phyloP scores from a whole-genome alignment of 2,329 filamentous ascomycete species.

The Hypoxylon sp. region DNA sequence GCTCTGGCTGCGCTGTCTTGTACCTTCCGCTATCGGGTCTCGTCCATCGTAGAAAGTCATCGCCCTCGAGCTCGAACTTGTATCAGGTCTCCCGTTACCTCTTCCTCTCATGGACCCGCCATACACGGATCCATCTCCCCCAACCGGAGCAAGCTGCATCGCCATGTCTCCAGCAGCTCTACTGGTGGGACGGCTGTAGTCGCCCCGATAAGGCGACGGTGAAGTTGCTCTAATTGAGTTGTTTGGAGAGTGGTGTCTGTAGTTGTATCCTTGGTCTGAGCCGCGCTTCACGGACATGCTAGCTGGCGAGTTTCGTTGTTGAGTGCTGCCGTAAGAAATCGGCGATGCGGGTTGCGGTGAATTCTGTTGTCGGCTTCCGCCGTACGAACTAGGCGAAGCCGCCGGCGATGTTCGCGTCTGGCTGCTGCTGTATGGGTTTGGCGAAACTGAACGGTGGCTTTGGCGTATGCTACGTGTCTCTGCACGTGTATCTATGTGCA shows the following conservation, averaged over 20 bases:
- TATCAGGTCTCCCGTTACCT: slow-evolving; percentile 63
- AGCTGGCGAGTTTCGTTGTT: slow-evolving; percentile 56
- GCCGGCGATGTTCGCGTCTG: slow-evolving; percentile 55
- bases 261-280: slow-evolving; percentile 65
- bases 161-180: slow-evolving; percentile 71
- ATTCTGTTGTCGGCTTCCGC: slow-evolving; percentile 25
- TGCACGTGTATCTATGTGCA: slow-evolving; percentile 60
- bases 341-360: slow-evolving; percentile 45
- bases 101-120: slow-evolving; percentile 62
- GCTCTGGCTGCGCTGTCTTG: slow-evolving; percentile 81
- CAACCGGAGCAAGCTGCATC: slow-evolving; percentile 74
- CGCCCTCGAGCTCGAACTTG: slow-evolving; percentile 60
- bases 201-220: slow-evolving; percentile 62
- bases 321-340: slow-evolving; percentile 44
- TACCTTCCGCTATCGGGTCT: slow-evolving; percentile 59
- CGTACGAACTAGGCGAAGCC: slow-evolving; percentile 40
- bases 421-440: slow-evolving; percentile 49
- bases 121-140: slow-evolving; percentile 69
- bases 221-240: slow-evolving; percentile 62
- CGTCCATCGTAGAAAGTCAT: slow-evolving; percentile 71
- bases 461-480: slow-evolving; percentile 52
- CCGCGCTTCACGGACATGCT: slow-evolving; percentile 61
- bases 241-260: slow-evolving; percentile 67
- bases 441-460: slow-evolving; percentile 48
- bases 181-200: slow-evolving; percentile 66